Conservation (phyloP, 352 stramenopile species). For the Phytophthora cactorum region DNA sequence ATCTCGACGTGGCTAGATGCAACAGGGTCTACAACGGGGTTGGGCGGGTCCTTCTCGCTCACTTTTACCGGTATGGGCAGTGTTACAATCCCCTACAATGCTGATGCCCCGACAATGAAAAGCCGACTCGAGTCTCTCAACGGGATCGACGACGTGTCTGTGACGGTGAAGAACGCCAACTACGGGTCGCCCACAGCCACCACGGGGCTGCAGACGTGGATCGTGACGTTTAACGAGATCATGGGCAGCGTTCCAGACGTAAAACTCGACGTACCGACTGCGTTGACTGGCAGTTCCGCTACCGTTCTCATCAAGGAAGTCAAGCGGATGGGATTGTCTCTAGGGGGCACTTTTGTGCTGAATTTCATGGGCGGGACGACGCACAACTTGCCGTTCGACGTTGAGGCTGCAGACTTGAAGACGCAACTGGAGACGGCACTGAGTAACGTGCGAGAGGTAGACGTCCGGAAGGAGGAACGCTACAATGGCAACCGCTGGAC, state of each 20-base stretch:
- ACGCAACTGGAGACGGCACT: slow-evolving; percentile 76
- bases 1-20: slow-evolving; percentile 82
- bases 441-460: slow-evolving; percentile 59
- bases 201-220: slow-evolving; percentile 66
- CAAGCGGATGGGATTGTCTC: slow-evolving; percentile 72
- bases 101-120: slow-evolving; percentile 54
- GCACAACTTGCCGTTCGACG: slow-evolving; percentile 91
- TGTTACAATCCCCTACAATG: slow-evolving; percentile 49
- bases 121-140: slow-evolving; percentile 71
- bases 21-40: slow-evolving; percentile 27
- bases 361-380: slow-evolving; percentile 93
- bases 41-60: slow-evolving; percentile 77
- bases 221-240: slow-evolving; percentile 94
- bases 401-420: slow-evolving; percentile 88
- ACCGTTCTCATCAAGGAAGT: slow-evolving; percentile 75
- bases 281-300: slow-evolving; percentile 65
- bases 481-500: slow-evolving; percentile 93
- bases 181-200: slow-evolving; percentile 40
- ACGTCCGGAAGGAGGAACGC: slow-evolving; percentile 72
- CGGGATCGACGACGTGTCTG: slow-evolving; percentile 80
- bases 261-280: slow-evolving; percentile 54
- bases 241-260: slow-evolving; percentile 91
- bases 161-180: slow-evolving; percentile 55
- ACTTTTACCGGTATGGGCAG: slow-evolving; percentile 55
- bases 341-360: slow-evolving; percentile 94